phyloP scores from a whole-genome alignment of 768 basidiomycete genomes.

The Trametes maxima region DNA sequence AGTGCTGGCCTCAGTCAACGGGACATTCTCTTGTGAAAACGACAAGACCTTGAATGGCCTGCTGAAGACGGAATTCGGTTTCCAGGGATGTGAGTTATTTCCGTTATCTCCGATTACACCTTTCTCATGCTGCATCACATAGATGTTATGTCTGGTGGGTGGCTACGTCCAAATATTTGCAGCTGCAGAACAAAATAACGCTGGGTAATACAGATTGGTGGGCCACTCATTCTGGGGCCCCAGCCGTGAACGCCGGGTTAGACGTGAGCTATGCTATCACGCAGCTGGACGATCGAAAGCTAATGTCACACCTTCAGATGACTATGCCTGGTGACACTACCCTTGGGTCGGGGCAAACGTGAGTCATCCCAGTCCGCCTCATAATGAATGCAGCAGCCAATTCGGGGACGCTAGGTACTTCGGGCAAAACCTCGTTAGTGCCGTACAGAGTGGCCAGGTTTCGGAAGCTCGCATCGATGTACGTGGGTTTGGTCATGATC shows the following conservation, averaged over 20 bases:
- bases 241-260: constrained; percentile 60
- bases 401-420: constrained; percentile 47
- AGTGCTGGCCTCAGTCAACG: constrained; percentile 55
- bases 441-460: constrained; percentile 64
- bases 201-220: constrained; percentile 53
- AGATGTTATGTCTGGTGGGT: constrained; percentile 12
- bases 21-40: constrained; percentile 74
- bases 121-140: constrained; percentile 45
- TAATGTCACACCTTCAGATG: constrained; percentile 46
- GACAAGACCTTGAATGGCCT: constrained; percentile 61
- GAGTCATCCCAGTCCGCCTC: neutral
- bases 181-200: too few relatives aligned
- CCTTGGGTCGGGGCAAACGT: constrained; percentile 24
- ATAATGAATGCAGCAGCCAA: neutral
- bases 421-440: constrained; percentile 58
- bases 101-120: too few relatives aligned
- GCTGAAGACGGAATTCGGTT: constrained; percentile 47
- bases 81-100: constrained; percentile 42
- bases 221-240: constrained; percentile 57
- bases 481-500: neutral
- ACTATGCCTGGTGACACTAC: constrained; percentile 69
- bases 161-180: too few relatives aligned
- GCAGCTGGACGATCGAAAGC: neutral
- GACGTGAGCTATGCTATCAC: constrained; percentile 45
- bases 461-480: constrained; percentile 56